Evolutionary conservation across 2,329 filamentous ascomycete genomes (phyloP), one percentile per base, ranked within the genome.

Genomic region (Alternaria gaisen): DNA sequence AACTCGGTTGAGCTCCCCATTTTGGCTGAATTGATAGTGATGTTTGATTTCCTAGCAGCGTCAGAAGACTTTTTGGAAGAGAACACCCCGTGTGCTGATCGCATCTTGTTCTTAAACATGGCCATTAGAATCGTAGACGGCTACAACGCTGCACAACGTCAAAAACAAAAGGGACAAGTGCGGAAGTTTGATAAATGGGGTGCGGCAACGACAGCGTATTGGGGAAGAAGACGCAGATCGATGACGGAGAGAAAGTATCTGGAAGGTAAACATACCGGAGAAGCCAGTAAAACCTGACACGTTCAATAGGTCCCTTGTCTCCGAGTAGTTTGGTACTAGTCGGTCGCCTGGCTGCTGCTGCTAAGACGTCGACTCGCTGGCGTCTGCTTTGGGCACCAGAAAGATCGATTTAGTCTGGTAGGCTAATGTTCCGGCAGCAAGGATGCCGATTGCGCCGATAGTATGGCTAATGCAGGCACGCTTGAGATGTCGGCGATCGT

Each of bases 91-190:
- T 76, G 73, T 64, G 71, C 66, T 34, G 73, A 75, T 57, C 70
- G 72, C 61, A 71, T 75, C 63, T 69, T 73, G 64, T 65, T 67
- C 63, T 72, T 76, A 61, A 76, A 74, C 59, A 76, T 69, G 48
- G 68, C 56, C 64, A 71, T 64, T 36, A 55, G 20, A 47, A 40
- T 48, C 24, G 44, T 30, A 16, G 22, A 38, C 20, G 28, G 47
- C 16, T 51, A 28, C 38, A 38, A 40, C 32, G 43, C n/a, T 12
- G 40, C 34, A 30, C 18, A 32, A 40, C n/a, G 30, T 46, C 7
- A 53, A 22, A 30, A 34, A 43, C 52, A 20, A 52, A 51, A 18
- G 22, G 18, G 42, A 54, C 48, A 48, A 52, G 44, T 46, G 41
- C 34, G 40, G 48, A 47, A 50, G 34, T 32, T 57, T 57, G 42